A percentile compares a stretch with the other conserved stretches of the same genome.
These are phyloP conservation scores for Mortierella claussenii DNA, from an alignment of 192 early-diverging fungal species.

Conservation along the genomic window DNA sequence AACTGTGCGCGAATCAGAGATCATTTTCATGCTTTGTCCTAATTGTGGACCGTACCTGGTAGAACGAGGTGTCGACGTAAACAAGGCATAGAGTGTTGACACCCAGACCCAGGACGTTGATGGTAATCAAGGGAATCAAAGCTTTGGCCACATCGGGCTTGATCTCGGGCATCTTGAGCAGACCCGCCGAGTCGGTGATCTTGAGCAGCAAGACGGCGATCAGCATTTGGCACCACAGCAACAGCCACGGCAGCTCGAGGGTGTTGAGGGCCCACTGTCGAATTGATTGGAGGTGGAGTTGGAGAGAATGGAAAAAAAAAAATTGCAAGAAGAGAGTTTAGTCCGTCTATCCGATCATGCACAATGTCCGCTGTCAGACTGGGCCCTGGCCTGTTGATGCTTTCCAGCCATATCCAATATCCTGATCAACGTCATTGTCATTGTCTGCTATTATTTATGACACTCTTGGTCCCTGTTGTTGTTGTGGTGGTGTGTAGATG, in stretches of 20 bases:
- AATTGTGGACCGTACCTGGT: conserved; percentile 66
- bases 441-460: too few species aligned
- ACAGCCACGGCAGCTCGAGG: conserved; percentile 58
- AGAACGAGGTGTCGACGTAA: conserved; percentile 68
- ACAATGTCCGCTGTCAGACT: too few species aligned
- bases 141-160: conserved; percentile 23
- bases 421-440: too few species aligned
- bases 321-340: not conserved
- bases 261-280: conserved; percentile 67
- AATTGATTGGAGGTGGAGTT: not conserved
- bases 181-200: conserved; percentile 20
- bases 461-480: too few species aligned
- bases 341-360: too few species aligned
- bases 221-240: conserved; percentile 66
- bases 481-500: not conserved
- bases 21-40: too few species aligned
- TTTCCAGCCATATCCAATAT: too few species aligned
- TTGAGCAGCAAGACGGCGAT: conserved; percentile 62
- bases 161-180: conserved; percentile 54
- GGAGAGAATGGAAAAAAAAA: not conserved
- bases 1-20: too few species aligned
- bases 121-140: conserved; percentile 55
- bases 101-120: conserved; percentile 67
- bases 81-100: conserved; percentile 68
- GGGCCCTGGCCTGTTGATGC: too few species aligned